Percentiles rank a stretch among this genome's conserved stretches.
Evolutionary conservation across 1,284 basidiomycete genomes (phyloP).

Genomic region (Microstroma glucosiphilum): DNA sequence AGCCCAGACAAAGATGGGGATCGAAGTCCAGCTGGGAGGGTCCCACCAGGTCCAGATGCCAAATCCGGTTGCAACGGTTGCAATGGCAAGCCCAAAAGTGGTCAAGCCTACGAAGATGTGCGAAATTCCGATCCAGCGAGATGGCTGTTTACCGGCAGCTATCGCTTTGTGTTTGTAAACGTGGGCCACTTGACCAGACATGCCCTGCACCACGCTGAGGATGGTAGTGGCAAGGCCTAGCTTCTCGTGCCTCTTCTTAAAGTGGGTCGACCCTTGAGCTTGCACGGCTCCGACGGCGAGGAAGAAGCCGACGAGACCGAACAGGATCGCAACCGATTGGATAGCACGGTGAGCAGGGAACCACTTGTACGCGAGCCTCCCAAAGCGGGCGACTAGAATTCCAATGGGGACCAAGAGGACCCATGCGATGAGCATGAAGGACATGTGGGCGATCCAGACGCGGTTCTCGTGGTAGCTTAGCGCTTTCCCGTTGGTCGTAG

Average conservation of each 20-base stretch:
- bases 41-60: slow-evolving; percentile 29
- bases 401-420: slow-evolving; percentile 61
- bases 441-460: slow-evolving; percentile 33
- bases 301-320: slow-evolving; percentile 57
- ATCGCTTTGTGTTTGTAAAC: slow-evolving; percentile 53
- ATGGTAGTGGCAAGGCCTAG: slow-evolving; percentile 61
- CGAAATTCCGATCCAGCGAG: slow-evolving; percentile 15
- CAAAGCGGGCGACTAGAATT: slow-evolving; percentile 59
- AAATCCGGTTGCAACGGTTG: slow-evolving; percentile 27
- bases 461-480: slow-evolving; percentile 20
- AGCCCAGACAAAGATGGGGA: slow-evolving; percentile 30
- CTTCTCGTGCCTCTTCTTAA: slow-evolving; percentile 51
- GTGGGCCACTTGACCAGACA: slow-evolving; percentile 61
- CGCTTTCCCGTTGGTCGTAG: slow-evolving; percentile 1
- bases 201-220: slow-evolving; percentile 60
- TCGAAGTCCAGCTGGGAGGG: slow-evolving; percentile 14
- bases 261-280: slow-evolving; percentile 15
- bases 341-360: slow-evolving; percentile 58
- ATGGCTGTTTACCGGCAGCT: background rate
- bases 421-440: slow-evolving; percentile 55
- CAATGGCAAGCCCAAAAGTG: slow-evolving; percentile 20
- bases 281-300: slow-evolving; percentile 56
- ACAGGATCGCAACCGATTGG: slow-evolving; percentile 56
- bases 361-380: slow-evolving; percentile 60
- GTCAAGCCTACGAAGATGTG: slow-evolving; percentile 30